These are phyloP conservation scores for Hygrophoropsis aurantiaca DNA, from an alignment of 768 basidiomycete species.

Conservation along the genomic window DNA sequence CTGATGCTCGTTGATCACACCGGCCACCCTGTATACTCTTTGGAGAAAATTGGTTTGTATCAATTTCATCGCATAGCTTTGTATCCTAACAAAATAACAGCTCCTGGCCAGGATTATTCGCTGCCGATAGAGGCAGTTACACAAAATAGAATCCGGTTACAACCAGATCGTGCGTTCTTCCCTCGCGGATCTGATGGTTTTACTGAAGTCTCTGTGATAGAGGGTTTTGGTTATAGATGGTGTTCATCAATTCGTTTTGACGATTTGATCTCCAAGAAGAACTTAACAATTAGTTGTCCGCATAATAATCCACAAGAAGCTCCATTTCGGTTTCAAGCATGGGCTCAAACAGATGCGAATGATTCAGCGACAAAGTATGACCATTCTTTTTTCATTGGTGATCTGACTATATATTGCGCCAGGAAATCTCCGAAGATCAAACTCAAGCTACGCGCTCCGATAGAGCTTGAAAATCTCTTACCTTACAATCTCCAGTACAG, in stretches of 20 bases:
- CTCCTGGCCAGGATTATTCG: slow-evolving; percentile 84
- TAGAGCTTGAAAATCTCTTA: slow-evolving; percentile 93
- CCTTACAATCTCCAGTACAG: slow-evolving; percentile 94
- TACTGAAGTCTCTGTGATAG: slow-evolving; percentile 37
- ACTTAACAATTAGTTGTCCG: slow-evolving; percentile 81
- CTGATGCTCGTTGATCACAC: slow-evolving; percentile 83
- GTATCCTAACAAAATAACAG: slow-evolving; percentile 27
- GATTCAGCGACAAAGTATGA: slow-evolving; percentile 58
- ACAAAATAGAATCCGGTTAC: slow-evolving; percentile 76
- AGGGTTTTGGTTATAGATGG: slow-evolving; percentile 97
- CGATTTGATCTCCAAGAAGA: slow-evolving; percentile 69
- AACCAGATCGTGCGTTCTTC: slow-evolving; percentile 81
- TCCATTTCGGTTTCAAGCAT: slow-evolving; percentile 92
- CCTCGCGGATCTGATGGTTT: neutral
- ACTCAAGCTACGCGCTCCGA: slow-evolving; percentile 84
- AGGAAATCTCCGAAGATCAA: slow-evolving; percentile 86
- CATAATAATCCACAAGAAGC: slow-evolving; percentile 80
- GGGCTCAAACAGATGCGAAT: slow-evolving; percentile 71
- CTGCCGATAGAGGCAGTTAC: slow-evolving; percentile 90
- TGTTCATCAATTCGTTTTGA: slow-evolving; percentile 86
- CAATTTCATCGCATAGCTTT: neutral
- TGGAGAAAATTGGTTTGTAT: slow-evolving; percentile 75
- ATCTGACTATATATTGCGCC: slow-evolving; percentile 5
- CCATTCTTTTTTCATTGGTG: neutral
- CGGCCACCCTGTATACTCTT: slow-evolving; percentile 75